Percentiles rank a stretch among this genome's conserved stretches.
Evolutionary conservation across 495 filamentous ascomycete species (phyloP).

Genomic region (Hypoxylon lienhwacheense): DNA sequence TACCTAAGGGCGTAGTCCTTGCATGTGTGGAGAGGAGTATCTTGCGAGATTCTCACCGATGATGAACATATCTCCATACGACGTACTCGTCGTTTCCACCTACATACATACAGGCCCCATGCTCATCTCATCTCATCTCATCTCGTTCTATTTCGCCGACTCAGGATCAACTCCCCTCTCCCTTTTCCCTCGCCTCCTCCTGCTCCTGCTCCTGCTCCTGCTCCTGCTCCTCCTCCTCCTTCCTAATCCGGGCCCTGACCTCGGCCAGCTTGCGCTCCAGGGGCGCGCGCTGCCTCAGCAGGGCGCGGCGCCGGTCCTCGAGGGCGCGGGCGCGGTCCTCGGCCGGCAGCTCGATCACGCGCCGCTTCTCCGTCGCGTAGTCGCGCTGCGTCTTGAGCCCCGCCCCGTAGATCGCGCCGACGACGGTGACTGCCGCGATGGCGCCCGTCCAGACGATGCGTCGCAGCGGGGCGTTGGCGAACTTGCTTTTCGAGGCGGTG

Average conservation of each 20-base stretch:
- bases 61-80: too few relatives aligned
- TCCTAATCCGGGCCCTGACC: slow-evolving; percentile 38
- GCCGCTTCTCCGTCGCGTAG: slow-evolving; percentile 40
- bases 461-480: slow-evolving; percentile 17
- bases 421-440: slow-evolving; percentile 52
- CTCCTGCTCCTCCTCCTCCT: slow-evolving; percentile 3
- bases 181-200: not conserved
- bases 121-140: too few relatives aligned
- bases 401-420: slow-evolving; percentile 59
- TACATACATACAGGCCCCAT: too few relatives aligned
- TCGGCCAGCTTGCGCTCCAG: slow-evolving; percentile 44
- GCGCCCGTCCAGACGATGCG: slow-evolving; percentile 50
- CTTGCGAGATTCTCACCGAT: too few relatives aligned
- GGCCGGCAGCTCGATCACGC: slow-evolving; percentile 34
- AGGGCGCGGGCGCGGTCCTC: slow-evolving; percentile 45
- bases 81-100: too few relatives aligned
- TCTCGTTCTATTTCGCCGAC: too few relatives aligned
- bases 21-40: too few relatives aligned
- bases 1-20: too few relatives aligned
- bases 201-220: not conserved
- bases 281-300: slow-evolving; percentile 38
- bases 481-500: not conserved
- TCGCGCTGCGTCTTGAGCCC: slow-evolving; percentile 59
- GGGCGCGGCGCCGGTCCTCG: slow-evolving; percentile 38
- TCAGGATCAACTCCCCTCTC: not conserved